Base-by-base conservation (phyloP, 2,329 filamentous ascomycete species). In the Metarhizium anisopliae region DNA sequence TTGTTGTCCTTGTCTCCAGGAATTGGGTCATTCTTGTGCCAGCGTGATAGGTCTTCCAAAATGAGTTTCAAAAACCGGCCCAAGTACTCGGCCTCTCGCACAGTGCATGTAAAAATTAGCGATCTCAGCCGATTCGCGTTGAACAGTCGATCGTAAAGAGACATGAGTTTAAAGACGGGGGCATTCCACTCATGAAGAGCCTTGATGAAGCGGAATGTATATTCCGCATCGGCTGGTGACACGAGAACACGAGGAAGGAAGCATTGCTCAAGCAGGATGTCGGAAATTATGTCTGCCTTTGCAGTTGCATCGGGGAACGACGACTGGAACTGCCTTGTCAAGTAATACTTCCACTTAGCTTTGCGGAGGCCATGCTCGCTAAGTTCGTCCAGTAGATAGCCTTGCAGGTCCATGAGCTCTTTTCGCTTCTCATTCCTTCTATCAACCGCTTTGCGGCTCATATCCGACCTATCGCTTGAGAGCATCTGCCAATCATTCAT, bases 11-110 rank as follows among this genome's bases (percentile, higher is more conserved):
- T 71, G 47, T 71, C 67, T 16, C 61, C 64, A 0, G 62, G 95
- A 1, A 64, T 55, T 6, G 76, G 70, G 64, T 87, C 86, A 67
- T 90, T 86, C 29, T 82, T 81, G 70, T 97, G 94, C 94, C 95
- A 99, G 53, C 79, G 77, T 7, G 85, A 81, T 18, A 99, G 77
- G 61, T 96, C 90, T 58, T 85, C 82, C 11, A 99, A 74, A 2
- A 94, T 77, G 59, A 93, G 85, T 65, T 87, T 90, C 55, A 99
- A 73, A 70, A 99, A 97, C 29, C 89, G 88, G 13, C 91, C 94
- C n/a, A 99, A 76, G 62, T 95, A 90, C 68, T 96, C 90, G 0
- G 91, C 90, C 71, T 99, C 95, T 55, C 90, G 86, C 29, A 93
- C 86, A 0, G 92, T 95, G 67, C 89, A 95, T 51, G 87, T 85